These are phyloP conservation scores for Cardiospermum halicacabum DNA, from an alignment of 345 rosid genomes.

Conservation along the genomic window DNA sequence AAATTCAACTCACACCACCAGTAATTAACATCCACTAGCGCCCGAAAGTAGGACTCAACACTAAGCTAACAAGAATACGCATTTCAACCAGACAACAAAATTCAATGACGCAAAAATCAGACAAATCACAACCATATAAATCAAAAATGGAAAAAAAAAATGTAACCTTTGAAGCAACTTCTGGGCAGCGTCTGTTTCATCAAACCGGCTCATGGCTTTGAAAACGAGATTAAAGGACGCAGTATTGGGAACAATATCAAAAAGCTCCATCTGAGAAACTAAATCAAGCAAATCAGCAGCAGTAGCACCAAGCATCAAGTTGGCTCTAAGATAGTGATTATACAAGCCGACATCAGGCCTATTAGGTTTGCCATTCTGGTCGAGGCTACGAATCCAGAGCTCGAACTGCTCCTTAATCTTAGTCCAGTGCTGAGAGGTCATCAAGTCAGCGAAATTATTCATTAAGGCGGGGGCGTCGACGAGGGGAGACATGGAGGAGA, in stretches of 20 bases:
- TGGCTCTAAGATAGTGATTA: constrained; percentile 81
- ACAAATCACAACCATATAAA: too few relatives aligned
- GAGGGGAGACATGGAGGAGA: constrained; percentile 35
- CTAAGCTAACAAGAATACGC: too few relatives aligned
- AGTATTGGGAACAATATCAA: constrained; percentile 57
- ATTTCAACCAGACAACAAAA: neutral
- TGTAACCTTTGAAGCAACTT: constrained; percentile 73
- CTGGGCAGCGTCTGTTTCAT: constrained; percentile 64
- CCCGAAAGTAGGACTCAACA: too few relatives aligned
- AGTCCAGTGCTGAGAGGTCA: constrained; percentile 69
- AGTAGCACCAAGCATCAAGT: constrained; percentile 59
- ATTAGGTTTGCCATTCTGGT: constrained; percentile 73
- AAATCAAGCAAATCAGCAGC: constrained; percentile 63
- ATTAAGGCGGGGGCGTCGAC: constrained; percentile 44
- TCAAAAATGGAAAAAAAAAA: constrained; percentile 2
- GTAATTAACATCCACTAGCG: too few relatives aligned
- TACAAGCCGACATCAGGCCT: constrained; percentile 69
- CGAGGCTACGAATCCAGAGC: constrained; percentile 76
- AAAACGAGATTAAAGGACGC: constrained; percentile 74
- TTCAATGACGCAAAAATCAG: neutral
- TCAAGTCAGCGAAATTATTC: constrained; percentile 69
- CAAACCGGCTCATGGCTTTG: constrained; percentile 67
- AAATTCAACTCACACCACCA: neutral
- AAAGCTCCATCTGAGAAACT: constrained; percentile 66
- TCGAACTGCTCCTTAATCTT: constrained; percentile 79